Conservation (phyloP, 2,329 filamentous ascomycete species). For the Sclerotinia minor region DNA sequence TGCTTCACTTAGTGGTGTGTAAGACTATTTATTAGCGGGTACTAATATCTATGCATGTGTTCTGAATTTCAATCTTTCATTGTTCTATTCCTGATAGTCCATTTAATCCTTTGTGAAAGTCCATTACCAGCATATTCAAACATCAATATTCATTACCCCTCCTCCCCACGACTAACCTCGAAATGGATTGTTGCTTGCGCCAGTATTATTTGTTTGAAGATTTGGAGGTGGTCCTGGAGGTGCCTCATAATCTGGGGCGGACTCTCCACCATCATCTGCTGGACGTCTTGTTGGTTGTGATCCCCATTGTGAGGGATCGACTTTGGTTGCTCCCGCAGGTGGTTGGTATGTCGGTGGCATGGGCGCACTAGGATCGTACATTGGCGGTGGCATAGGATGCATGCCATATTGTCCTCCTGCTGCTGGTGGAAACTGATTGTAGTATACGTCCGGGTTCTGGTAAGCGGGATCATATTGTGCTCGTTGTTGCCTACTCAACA, state of each 20-base stretch:
- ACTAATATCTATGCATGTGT: background rate
- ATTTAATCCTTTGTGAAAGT: slow-evolving; percentile 18
- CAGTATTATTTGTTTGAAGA: slow-evolving; percentile 40
- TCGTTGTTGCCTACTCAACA: slow-evolving; percentile 38
- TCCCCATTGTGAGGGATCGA: slow-evolving; percentile 52
- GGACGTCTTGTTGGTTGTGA: slow-evolving; percentile 40
- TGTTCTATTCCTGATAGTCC: slow-evolving; percentile 43
- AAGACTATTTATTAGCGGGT: slow-evolving; percentile 12
- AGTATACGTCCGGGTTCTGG: slow-evolving; percentile 47
- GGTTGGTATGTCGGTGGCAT: slow-evolving; percentile 58
- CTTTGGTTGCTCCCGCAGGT: slow-evolving; percentile 53
- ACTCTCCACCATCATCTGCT: slow-evolving; percentile 34
- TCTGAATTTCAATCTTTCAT: slow-evolving; percentile 7
- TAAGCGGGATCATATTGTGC: slow-evolving; percentile 47
- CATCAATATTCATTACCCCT: slow-evolving; percentile 31
- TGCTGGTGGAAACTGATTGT: slow-evolving; percentile 45
- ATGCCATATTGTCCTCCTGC: slow-evolving; percentile 46
- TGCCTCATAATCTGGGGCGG: slow-evolving; percentile 45
- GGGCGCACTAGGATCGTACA: slow-evolving; percentile 56
- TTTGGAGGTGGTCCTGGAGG: slow-evolving; percentile 53
- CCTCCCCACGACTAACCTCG: slow-evolving; percentile 30
- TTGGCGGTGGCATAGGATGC: slow-evolving; percentile 53
- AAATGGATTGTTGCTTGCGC: slow-evolving; percentile 42
- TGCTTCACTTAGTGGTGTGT: slow-evolving; percentile 13
- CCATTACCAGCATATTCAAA: slow-evolving; percentile 5